phyloP scores from a whole-genome alignment of 192 early-diverging fungal species.

The Globomyces pollinis-pini region DNA sequence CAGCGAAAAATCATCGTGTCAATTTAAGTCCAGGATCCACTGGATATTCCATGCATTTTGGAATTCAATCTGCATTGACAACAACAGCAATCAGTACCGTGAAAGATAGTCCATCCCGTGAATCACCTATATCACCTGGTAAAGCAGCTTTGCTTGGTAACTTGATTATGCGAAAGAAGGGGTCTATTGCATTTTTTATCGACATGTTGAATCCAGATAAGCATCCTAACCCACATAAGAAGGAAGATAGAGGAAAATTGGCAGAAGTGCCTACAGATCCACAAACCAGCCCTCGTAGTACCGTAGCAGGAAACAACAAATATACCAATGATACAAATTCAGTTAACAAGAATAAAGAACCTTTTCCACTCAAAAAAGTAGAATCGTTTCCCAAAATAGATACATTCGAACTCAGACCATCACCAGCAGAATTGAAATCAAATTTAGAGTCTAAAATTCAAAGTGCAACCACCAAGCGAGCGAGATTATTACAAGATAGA shows the following conservation, averaged over 20 bases:
- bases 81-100: not conserved
- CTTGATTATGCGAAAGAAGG: not conserved
- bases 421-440: not conserved
- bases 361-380: not conserved
- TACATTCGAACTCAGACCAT: not conserved
- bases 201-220: not conserved
- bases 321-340: not conserved
- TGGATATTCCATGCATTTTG: no score
- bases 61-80: not conserved
- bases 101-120: not conserved
- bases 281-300: not conserved
- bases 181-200: conserved; percentile 5
- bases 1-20: not conserved
- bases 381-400: conserved; percentile 3
- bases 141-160: not conserved
- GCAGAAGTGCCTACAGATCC: not conserved
- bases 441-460: not conserved
- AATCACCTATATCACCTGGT: not conserved
- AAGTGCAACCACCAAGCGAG: conserved; percentile 4
- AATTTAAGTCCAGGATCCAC: not conserved
- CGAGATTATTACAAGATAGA: conserved; percentile 17
- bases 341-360: not conserved
- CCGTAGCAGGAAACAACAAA: not conserved
- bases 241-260: not conserved
- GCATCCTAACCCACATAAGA: not conserved